Base-by-base conservation (phyloP, 2,329 filamentous ascomycete genomes). In the Ceratocystis ficicola region DNA sequence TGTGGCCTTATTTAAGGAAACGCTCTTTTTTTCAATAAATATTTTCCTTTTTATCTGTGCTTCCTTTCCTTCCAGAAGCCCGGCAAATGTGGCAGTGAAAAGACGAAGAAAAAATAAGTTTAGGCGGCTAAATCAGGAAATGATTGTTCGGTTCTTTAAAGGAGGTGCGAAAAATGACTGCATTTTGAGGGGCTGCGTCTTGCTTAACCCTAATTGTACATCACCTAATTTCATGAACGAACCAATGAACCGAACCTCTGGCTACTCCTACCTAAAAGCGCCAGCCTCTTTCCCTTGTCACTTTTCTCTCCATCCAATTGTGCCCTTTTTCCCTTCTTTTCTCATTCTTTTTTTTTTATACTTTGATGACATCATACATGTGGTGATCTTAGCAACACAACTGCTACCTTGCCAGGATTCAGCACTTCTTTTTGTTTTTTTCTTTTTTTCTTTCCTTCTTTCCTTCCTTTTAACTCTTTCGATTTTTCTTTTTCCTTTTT, bases 391-490 rank as follows among this genome's bases (percentile, higher is more conserved):
- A 1, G 20, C 4, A 52, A 52, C 28, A 28, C 22, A 52, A 52
- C 28, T 44, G 28, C 36, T 28, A 32, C 25, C n/a, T 25, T n/a
- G 20, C 57, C 4, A 61, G 30, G 36, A 10, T 2, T 36, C 57
- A 20, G 17, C 6, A n/a, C 15, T 55, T 64, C 41, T 41, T 12
- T 48, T n/a, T 59, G 48, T 59, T 59, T 60, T 63, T 46, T 20
- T 61, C 41, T n/a, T n/a, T n/a, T n/a, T 32, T 15, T 52, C 22
- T 15, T 52, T n/a, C 22, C 4, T 52, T 28, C 44, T 22, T 10
- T 25, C 25, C 28, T 62, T 22, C 44, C 6, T 48, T 46, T 10
- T 20, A 22, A 15, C 55, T n/a, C 5, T 62, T 57, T 30, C 12
- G 59, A 17, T 61, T 55, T 61, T 60, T 28, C 6, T n/a, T 32